Conservation (phyloP, 495 filamentous ascomycete species). For the Mycothermus thermophilus region DNA sequence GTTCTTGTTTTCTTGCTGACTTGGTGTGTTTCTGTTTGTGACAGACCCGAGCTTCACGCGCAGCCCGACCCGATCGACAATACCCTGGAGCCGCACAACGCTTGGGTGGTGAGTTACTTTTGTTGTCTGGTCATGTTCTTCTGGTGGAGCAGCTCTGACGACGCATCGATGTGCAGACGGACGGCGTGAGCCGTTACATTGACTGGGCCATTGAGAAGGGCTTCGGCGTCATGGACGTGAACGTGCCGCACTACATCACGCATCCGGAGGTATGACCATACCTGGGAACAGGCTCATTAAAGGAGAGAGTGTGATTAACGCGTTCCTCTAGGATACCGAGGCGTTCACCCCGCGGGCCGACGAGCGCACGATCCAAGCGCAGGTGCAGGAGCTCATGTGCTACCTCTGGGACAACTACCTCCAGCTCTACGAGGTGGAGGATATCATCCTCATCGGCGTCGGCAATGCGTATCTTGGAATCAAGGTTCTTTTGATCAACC, state of each 20-base stretch:
- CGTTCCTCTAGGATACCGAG: constrained; percentile 12
- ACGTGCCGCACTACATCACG: constrained; percentile 63
- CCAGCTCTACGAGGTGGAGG: constrained; percentile 53
- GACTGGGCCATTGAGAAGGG: constrained; percentile 61
- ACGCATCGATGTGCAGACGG: constrained; percentile 54
- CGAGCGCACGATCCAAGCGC: constrained; percentile 30
- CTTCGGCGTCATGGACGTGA: constrained; percentile 78
- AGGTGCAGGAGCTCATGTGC: constrained; percentile 59
- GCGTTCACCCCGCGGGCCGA: constrained; percentile 20
- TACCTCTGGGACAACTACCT: constrained; percentile 98
- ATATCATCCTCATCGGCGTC: constrained; percentile 73
- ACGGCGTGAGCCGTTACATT: constrained; percentile 63
- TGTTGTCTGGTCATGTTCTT: constrained; percentile 28
- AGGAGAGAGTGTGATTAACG: constrained; percentile 1
- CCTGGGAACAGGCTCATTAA: no score
- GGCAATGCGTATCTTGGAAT: constrained; percentile 62
- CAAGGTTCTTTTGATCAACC: constrained; percentile 51
- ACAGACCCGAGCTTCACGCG: constrained; percentile 56
- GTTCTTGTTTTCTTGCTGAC: no score
- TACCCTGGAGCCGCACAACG: constrained; percentile 65
- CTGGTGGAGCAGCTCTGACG: no score
- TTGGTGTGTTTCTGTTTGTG: no score
- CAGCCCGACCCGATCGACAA: constrained; percentile 54
- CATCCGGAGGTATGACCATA: constrained; percentile 32
- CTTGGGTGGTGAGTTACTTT: constrained; percentile 59